phyloP scores from a whole-genome alignment of 352 stramenopile genomes.

The Blastocystis hominis region DNA sequence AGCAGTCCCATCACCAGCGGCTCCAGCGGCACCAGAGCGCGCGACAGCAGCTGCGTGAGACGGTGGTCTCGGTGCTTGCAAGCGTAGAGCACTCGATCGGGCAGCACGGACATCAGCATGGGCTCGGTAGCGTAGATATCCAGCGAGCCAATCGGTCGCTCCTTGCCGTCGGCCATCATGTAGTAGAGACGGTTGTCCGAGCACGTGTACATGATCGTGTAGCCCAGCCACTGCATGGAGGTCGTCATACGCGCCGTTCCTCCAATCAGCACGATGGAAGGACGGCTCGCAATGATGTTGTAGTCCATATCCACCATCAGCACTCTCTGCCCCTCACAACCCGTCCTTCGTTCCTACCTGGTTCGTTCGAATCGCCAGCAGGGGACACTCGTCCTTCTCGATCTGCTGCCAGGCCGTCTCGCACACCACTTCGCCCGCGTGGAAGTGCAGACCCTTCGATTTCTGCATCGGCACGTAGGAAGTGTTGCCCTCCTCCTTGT shows the following conservation, averaged over 20 bases:
- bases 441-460: constrained; percentile 46
- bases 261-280: constrained; percentile 52
- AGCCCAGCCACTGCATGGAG: constrained; percentile 55
- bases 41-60: constrained; percentile 52
- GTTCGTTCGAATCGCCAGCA: constrained; percentile 54
- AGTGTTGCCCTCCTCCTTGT: background rate
- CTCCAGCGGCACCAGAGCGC: constrained; percentile 46
- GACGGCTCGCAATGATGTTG: constrained; percentile 14
- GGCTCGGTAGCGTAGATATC: constrained; percentile 54
- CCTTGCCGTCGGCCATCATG: constrained; percentile 49
- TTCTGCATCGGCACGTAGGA: constrained; percentile 18
- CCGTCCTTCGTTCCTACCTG: background rate
- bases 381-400: constrained; percentile 20
- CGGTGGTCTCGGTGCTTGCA: constrained; percentile 55
- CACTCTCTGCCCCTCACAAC: background rate
- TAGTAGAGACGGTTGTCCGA: constrained; percentile 58
- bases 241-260: constrained; percentile 51
- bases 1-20: constrained; percentile 49
- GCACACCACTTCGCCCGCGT: constrained; percentile 36
- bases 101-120: constrained; percentile 52
- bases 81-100: constrained; percentile 51
- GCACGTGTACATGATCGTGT: constrained; percentile 54
- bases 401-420: constrained; percentile 49
- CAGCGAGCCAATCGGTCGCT: constrained; percentile 47
- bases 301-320: constrained; percentile 54